Evolutionary conservation across 78 protist species (phyloP).

Genomic region (Cavenderia fasciculata): DNA sequence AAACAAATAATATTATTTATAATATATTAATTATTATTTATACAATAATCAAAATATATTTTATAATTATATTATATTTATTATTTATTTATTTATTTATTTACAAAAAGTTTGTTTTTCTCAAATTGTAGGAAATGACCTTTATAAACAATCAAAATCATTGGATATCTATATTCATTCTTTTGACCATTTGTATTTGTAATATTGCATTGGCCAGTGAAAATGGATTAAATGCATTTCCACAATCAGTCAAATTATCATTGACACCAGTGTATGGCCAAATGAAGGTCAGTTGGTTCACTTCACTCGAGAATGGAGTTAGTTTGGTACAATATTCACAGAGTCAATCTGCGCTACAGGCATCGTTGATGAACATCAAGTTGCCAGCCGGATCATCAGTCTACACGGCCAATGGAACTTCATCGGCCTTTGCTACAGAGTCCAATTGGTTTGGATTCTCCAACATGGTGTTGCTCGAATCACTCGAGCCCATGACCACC

Average conservation of each 20-base stretch:
- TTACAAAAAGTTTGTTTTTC: no score
- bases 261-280: constrained; percentile 4
- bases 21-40: no score
- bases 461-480: not conserved
- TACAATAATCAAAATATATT: no score
- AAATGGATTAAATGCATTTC: no score
- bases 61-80: no score
- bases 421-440: not conserved
- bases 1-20: no score
- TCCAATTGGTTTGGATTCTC: constrained; percentile 25
- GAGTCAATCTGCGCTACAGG: not conserved
- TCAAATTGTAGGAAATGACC: no score
- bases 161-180: no score
- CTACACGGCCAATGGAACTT: not conserved
- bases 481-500: constrained; percentile 9
- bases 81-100: no score
- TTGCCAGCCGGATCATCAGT: not conserved
- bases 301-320: constrained; percentile 7
- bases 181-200: no score
- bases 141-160: no score
- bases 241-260: constrained; percentile 52
- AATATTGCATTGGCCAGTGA: no score
- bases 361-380: not conserved
- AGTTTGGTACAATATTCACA: constrained; percentile 22
- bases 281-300: constrained; percentile 58